A percentile compares a stretch with the other conserved stretches of the same genome.
phyloP scores from a whole-genome alignment of 202 grass and related monocot genomes.

The Elaeis oleifera region DNA sequence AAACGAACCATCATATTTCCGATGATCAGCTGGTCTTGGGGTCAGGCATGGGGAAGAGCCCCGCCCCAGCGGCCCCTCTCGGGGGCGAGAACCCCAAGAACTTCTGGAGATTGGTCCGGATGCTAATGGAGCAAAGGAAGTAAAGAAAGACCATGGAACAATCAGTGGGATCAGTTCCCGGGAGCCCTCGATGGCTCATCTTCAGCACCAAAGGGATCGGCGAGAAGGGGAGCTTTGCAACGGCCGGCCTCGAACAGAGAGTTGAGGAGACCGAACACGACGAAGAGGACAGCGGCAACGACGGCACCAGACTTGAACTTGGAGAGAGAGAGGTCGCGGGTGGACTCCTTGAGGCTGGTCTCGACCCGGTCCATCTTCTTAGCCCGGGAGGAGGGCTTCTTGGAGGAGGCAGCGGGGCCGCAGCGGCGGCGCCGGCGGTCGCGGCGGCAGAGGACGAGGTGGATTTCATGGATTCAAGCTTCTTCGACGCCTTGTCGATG shows the following conservation, averaged over 20 bases:
- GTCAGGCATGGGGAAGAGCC: slow-evolving; percentile 84
- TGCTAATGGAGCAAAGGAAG: slow-evolving; percentile 97
- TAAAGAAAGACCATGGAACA: slow-evolving; percentile 99
- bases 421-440: not conserved
- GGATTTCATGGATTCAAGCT: slow-evolving; percentile 93
- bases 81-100: slow-evolving; percentile 77
- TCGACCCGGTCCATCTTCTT: slow-evolving; percentile 97
- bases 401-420: not conserved
- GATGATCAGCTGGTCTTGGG: slow-evolving; percentile 56
- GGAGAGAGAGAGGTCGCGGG: slow-evolving; percentile 80
- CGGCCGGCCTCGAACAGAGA: slow-evolving; percentile 84
- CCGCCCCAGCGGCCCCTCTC: slow-evolving; percentile 49
- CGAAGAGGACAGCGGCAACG: slow-evolving; percentile 81
- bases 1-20: no score
- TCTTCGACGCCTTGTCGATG: slow-evolving; percentile 90
- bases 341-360: slow-evolving; percentile 86
- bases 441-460: slow-evolving; percentile 2
- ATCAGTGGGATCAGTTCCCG: slow-evolving; percentile 74
- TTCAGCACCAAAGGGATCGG: slow-evolving; percentile 77
- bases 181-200: slow-evolving; percentile 92
- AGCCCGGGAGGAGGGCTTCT: slow-evolving; percentile 25
- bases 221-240: slow-evolving; percentile 78
- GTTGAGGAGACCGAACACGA: slow-evolving; percentile 92
- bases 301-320: slow-evolving; percentile 98
- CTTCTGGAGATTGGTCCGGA: slow-evolving; percentile 95